Evolutionary conservation across 2,329 filamentous ascomycete species (phyloP), one percentile per base, ranked within the genome.

Genomic region (Colletotrichum incanum): DNA sequence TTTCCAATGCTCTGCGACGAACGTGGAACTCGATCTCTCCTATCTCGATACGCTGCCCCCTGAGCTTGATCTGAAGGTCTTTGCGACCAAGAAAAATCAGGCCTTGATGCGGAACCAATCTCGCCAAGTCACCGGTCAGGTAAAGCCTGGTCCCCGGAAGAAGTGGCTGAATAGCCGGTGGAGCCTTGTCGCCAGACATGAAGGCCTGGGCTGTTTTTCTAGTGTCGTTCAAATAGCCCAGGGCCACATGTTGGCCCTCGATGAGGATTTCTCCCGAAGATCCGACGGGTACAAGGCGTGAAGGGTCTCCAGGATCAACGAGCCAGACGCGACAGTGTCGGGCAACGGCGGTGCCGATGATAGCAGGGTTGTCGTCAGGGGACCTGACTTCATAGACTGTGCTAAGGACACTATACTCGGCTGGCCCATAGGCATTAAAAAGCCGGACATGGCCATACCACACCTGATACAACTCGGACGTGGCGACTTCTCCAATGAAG

Each of bases 41-140:
- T 4, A 88, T 81, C 78, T 89, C 91, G 52, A 90, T 56, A 2
- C 34, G 65, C 31, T 52, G 26, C 16, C 64, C 64, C 7, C 49
- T 16, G 16, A 65, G 50, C n/a, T 65, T 65, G 34, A 65, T 56
- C 14, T 65, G 62, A 1, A 37, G 18, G 23, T 56, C 37, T 49
- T 54, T 68, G 6, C 39, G 39, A 7, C 61, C 67, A 20, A 65
- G n/a, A 12, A 62, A 52, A 18, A 60, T 26, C 9, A 71, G 45
- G 5, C 43, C 34, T 8, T 45, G 47, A 34, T 65, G 47, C 0
- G 77, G 75, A 50, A 83, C 78, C 45, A 86, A 85, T 41, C 76
- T 74, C 2, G 80, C 86, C 1, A 88, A 78, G 74, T 88, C 87
- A 5, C 86, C 87, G 2, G 86, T 87, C 71, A 83, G 84, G 75